Evolutionary conservation across 78 protist genomes (phyloP), one percentile per base, ranked within the genome.

Genomic region (Monosiga brevicollis): DNA sequence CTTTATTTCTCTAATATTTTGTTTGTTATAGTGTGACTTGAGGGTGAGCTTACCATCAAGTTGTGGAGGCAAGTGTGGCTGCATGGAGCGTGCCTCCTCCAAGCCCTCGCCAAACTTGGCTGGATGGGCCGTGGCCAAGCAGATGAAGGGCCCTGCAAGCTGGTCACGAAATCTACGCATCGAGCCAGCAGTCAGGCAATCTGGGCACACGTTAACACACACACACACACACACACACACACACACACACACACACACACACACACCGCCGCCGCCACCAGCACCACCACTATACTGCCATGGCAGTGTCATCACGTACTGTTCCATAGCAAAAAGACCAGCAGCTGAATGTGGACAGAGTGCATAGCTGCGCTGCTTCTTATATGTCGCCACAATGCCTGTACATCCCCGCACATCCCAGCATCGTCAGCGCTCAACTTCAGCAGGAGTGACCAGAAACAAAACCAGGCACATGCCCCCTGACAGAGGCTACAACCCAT

Each of bases 81-180:
- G 62, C 62, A 49, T 15, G 15, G 6, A 6, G 6, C 29, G 6
- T 49, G 62, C 29, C 62, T 6, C 62, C 29, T 49, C 62, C 62
- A 15, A n/a, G n/a, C n/a, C 15, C 62, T 49, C 85, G n/a, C 76
- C 78, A 35, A 87, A 87, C 86, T 87, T 87, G 2, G 84, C 89
- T 0, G 89, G 89, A 54, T 87, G 89, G 37, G 89, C 89, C 23
- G 89, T 87, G 24, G 87, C 84, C 11, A 87, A 38, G 86, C 82
- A 38, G 78, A 87, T 42, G 55, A 82, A 49, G n/a, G 20, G 84
- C 20, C 37, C 1, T 3, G 73, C 26, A 22, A 1, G 6, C 1
- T 2, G 34, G 55, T 2, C 36, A 24, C 78, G 42, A 24, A 1
- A 37, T 9, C 42, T 6, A 2, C 23, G 1, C 26, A 36, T 36